These are phyloP conservation scores for Neurospora sp. DNA, from an alignment of 495 filamentous ascomycete genomes.

Conservation along the genomic window DNA sequence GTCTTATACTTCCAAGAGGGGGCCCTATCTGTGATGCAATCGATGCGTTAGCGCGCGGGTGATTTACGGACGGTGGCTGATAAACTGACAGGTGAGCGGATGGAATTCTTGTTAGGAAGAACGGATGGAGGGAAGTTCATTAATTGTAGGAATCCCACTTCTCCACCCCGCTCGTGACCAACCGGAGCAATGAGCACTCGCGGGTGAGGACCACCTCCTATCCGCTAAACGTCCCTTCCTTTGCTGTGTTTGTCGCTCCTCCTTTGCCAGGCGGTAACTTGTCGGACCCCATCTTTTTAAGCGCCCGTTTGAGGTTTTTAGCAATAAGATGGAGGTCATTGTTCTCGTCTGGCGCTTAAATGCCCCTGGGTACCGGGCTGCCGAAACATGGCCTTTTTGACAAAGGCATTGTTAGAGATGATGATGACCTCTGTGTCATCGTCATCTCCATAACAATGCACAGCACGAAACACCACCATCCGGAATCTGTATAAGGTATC, in stretches of 20 bases:
- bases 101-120: neutral
- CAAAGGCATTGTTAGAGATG: neutral
- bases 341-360: neutral
- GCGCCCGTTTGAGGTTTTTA: neutral
- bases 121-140: accelerated
- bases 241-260: neutral
- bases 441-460: too few relatives aligned
- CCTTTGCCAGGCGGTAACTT: neutral
- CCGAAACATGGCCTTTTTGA: neutral
- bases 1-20: too few relatives aligned
- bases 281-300: neutral
- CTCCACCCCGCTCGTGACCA: neutral
- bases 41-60: too few relatives aligned
- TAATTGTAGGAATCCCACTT: neutral
- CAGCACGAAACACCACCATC: too few relatives aligned
- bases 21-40: too few relatives aligned
- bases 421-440: too few relatives aligned
- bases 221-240: neutral
- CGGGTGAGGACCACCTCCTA: neutral
- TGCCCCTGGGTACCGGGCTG: neutral
- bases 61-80: too few relatives aligned
- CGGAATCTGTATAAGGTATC: too few relatives aligned
- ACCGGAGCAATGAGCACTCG: neutral
- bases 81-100: too few relatives aligned
- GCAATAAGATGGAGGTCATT: neutral